Percentiles rank a stretch among this genome's conserved stretches.
Evolutionary conservation across 495 filamentous ascomycete genomes (phyloP).

Genomic region (Neurospora sp.): DNA sequence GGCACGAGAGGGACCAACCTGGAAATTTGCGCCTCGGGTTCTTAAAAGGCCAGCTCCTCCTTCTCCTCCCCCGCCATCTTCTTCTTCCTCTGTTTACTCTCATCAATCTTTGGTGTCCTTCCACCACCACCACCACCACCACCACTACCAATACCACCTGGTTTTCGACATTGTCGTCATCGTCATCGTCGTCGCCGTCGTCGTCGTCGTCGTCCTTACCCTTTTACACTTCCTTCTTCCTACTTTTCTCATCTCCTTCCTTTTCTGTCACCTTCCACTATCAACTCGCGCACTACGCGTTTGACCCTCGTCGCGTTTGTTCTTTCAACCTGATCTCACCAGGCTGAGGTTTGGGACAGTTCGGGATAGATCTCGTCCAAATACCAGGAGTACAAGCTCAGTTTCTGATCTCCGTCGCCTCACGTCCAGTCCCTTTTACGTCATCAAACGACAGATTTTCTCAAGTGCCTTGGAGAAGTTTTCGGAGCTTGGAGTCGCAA

Average conservation of each 20-base stretch:
- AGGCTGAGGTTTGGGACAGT: neutral
- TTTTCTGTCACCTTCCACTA: neutral
- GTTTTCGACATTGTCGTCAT: neutral
- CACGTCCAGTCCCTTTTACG: neutral
- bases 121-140: neutral
- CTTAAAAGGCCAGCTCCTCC: neutral
- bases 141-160: neutral
- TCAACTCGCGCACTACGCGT: neutral
- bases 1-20: neutral
- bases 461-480: neutral
- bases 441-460: neutral
- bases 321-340: neutral
- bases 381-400: neutral
- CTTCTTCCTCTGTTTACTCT: neutral
- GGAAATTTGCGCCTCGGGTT: neutral
- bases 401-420: neutral
- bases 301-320: neutral
- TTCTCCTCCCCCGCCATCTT: neutral
- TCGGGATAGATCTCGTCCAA: no score
- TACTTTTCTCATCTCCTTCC: neutral
- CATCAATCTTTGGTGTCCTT: neutral
- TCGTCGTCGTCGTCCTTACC: neutral
- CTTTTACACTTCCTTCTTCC: neutral
- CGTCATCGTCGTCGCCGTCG: neutral
- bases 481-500: no score